Percentiles rank a stretch among this genome's conserved stretches.
Evolutionary conservation across 2,329 filamentous ascomycete species (phyloP).

Genomic region (Alternaria triticina): DNA sequence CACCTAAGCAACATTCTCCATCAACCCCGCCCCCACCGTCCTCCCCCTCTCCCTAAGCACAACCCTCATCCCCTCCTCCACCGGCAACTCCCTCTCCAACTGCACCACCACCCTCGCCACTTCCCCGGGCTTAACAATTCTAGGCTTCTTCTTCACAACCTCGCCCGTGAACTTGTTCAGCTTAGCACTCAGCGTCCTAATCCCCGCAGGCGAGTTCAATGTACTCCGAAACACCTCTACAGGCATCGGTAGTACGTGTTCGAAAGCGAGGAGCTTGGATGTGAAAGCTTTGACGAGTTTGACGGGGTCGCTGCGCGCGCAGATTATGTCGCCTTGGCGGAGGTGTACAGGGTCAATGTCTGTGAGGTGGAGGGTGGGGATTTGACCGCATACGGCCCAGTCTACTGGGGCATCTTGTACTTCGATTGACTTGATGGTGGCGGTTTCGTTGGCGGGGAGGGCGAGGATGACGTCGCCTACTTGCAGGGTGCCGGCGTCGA

Average conservation of each 20-base stretch:
- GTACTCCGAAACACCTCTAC: constrained; percentile 89
- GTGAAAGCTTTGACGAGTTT: constrained; percentile 75
- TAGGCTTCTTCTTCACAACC: constrained; percentile 81
- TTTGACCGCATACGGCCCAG: constrained; percentile 93
- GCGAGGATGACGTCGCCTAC: constrained; percentile 79
- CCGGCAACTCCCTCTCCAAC: constrained; percentile 73
- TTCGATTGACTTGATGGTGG: constrained; percentile 81
- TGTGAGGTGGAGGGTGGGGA: constrained; percentile 79
- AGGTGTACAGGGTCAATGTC: constrained; percentile 87
- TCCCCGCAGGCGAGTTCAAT: constrained; percentile 77
- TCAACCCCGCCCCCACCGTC: constrained; percentile 84
- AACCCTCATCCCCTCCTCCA: constrained; percentile 81
- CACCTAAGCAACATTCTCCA: constrained; percentile 61
- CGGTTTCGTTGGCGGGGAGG: constrained; percentile 81
- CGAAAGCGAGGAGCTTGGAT: constrained; percentile 86
- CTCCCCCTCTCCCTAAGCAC: constrained; percentile 80
- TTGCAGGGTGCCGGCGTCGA: constrained; percentile 85
- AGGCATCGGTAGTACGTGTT: constrained; percentile 85
- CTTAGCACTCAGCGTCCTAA: constrained; percentile 73
- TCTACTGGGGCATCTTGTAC: constrained; percentile 75
- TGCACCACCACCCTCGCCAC: constrained; percentile 80
- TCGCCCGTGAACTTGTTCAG: constrained; percentile 80
- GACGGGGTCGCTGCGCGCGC: constrained; percentile 71
- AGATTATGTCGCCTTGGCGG: constrained; percentile 81
- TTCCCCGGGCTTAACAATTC: constrained; percentile 78